A percentile compares a stretch with the other conserved stretches of the same genome.
phyloP scores from a whole-genome alignment of 164 flowering plant species.

The Protea cynaroides region DNA sequence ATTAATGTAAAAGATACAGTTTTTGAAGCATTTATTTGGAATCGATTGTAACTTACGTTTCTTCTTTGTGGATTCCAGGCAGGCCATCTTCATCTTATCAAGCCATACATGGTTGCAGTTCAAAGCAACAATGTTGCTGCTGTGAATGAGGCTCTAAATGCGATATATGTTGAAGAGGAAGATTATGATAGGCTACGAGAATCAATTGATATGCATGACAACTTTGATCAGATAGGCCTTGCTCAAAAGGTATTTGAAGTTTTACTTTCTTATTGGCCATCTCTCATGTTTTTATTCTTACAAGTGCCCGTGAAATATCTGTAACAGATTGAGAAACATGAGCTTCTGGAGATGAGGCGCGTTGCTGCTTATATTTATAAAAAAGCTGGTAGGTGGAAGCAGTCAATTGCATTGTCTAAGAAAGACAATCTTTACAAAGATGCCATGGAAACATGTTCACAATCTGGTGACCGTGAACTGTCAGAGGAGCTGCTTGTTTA shows the following conservation, averaged over 20 bases:
- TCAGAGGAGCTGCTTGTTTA: slow-evolving; percentile 96
- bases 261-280: background rate
- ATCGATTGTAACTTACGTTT: background rate
- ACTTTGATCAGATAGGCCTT: slow-evolving; percentile 94
- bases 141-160: slow-evolving; percentile 95
- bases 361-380: slow-evolving; percentile 97
- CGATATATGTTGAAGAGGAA: slow-evolving; percentile 84
- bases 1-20: no score
- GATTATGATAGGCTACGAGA: slow-evolving; percentile 94
- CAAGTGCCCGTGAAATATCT: background rate
- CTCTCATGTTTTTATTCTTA: background rate
- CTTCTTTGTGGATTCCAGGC: slow-evolving; percentile 47
- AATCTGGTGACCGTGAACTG: slow-evolving; percentile 95
- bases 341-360: slow-evolving; percentile 98
- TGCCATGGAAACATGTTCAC: slow-evolving; percentile 98
- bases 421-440: slow-evolving; percentile 93
- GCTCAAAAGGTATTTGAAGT: slow-evolving; percentile 79
- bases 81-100: slow-evolving; percentile 83
- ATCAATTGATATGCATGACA: slow-evolving; percentile 92
- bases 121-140: slow-evolving; percentile 96
- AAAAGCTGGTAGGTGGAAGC: slow-evolving; percentile 98
- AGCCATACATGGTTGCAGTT: slow-evolving; percentile 99
- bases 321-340: slow-evolving; percentile 94
- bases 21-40: background rate
- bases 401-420: slow-evolving; percentile 96